A percentile compares a stretch with the other conserved stretches of the same genome.
Conservation (phyloP, 495 filamentous ascomycete genomes). For the Aspergillus panamensis region DNA sequence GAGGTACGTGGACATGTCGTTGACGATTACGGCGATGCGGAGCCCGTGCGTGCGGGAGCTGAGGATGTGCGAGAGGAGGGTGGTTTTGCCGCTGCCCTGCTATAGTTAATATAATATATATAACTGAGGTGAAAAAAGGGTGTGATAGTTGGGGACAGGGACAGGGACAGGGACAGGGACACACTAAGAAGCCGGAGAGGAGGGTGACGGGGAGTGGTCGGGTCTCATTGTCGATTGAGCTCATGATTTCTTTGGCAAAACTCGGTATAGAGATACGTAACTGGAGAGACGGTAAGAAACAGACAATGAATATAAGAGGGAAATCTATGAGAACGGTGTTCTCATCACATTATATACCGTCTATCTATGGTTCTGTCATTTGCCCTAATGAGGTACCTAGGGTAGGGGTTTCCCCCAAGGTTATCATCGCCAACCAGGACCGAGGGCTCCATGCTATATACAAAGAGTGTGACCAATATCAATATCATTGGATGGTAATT, state of each 20-base stretch:
- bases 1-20: slow-evolving; percentile 52
- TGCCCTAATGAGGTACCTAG: too few species aligned
- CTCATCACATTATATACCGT: too few species aligned
- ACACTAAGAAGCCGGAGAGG: slow-evolving; percentile 47
- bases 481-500: too few species aligned
- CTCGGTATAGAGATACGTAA: too few species aligned
- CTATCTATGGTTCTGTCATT: too few species aligned
- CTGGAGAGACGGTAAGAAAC: too few species aligned
- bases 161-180: background rate
- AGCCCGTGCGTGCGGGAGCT: slow-evolving; percentile 51
- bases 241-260: background rate
- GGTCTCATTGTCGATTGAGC: background rate
- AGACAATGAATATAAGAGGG: too few species aligned
- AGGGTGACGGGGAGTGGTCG: slow-evolving; percentile 43
- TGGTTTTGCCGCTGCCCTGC: slow-evolving; percentile 56
- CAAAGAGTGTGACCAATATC: too few species aligned
- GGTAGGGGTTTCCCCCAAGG: background rate
- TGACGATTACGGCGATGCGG: slow-evolving; percentile 55
- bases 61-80: slow-evolving; percentile 54
- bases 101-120: background rate
- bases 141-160: too few species aligned
- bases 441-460: too few species aligned
- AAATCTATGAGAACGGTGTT: too few species aligned
- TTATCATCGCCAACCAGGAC: background rate
- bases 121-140: too few species aligned